Evolutionary conservation across 768 basidiomycete species (phyloP), one percentile per base, ranked within the genome.

Genomic region (Cystofilobasidium ferigula): DNA sequence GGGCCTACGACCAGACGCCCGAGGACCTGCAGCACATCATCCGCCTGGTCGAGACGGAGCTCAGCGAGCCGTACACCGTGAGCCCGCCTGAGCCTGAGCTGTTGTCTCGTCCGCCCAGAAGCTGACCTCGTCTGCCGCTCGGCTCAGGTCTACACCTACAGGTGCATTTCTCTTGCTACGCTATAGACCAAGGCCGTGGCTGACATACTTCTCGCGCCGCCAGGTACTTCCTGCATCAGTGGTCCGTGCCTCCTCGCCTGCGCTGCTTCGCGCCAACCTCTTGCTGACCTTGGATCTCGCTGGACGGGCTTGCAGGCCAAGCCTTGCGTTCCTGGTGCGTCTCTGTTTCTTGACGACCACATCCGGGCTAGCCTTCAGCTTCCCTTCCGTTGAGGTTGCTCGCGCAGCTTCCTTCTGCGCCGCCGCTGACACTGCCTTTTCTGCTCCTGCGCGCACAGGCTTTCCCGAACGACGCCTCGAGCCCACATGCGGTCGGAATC

Each of bases 151-250:
- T 68, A 68, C 26, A 68, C 66, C 1, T 68, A 68, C 53, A 68
- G 66, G 65, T 67, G 3, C 20, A 36, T 59, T 45, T n/a, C 16
- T 26, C 20, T 12, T 30, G 51, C 22, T 34, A 9, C 12, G 20
- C 56, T 18, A 4, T 18, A 4, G 20, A 57, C 12, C 28, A 28
- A 2, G 32, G 13, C 13, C 26, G 28, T 35, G 28, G 22, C 34
- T 18, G 28, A 7, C 38, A 20, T 6, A 10, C 24, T 20, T 20
- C 16, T 60, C 38, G 2, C n/a, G n/a, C 26, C 22, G 14, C 10
- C 32, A 67, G 65, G 61, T 97, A 99, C 76, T 99, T 99, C 75
- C 82, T 99, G 9, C 84, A 91, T 74, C 88, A 92, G 71, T 99
- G 95, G 95, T 95, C 64, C 72, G 89, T 70, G 18, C 28, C 2